Evolutionary conservation across 2,329 filamentous ascomycete genomes (phyloP).

Genomic region (Penicillium crustosum): DNA sequence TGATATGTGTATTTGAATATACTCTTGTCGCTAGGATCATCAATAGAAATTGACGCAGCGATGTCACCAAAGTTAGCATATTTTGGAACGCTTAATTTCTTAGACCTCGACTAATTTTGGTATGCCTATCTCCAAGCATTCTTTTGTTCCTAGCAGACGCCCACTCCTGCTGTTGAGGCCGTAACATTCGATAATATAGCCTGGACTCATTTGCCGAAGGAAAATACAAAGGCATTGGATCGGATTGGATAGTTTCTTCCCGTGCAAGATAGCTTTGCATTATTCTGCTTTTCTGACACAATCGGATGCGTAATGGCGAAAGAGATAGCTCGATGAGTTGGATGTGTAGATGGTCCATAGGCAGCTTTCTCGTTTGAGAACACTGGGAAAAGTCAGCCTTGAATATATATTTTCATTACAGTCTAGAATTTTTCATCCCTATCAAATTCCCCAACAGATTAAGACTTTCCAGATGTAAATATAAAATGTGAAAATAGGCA

Average conservation of each 20-base stretch:
- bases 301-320: background rate
- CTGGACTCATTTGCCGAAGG: background rate
- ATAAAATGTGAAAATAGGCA: background rate
- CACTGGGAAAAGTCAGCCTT: background rate
- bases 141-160: background rate
- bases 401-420: background rate
- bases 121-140: background rate
- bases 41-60: background rate
- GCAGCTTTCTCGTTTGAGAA: background rate
- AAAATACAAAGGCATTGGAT: background rate
- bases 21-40: background rate
- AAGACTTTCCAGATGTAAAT: background rate
- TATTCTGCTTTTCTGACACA: background rate
- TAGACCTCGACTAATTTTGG: background rate
- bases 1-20: background rate
- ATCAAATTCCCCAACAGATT: background rate
- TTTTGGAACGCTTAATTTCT: background rate
- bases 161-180: background rate
- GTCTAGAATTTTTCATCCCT: no score
- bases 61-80: background rate
- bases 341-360: background rate
- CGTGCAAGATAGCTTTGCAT: background rate
- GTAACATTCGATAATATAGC: background rate
- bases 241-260: background rate
- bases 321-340: background rate